Conservation (phyloP, 2,329 filamentous ascomycete species). For the Emergomyces africanus region DNA sequence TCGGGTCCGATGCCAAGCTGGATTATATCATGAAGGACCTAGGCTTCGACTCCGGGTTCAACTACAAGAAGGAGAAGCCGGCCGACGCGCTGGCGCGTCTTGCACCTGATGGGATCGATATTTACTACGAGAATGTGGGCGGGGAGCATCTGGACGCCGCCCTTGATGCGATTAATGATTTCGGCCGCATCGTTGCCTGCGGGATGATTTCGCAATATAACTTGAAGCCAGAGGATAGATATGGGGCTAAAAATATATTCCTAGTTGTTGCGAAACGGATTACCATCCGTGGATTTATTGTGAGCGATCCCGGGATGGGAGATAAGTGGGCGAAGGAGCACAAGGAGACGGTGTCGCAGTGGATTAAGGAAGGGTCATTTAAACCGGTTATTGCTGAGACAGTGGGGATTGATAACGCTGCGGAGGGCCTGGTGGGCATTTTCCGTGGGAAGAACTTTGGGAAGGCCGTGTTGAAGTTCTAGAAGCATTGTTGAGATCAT, state of each 20-base stretch:
- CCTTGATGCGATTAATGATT: slow-evolving; percentile 48
- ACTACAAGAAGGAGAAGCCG: slow-evolving; percentile 75
- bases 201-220: slow-evolving; percentile 73
- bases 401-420: slow-evolving; percentile 63
- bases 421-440: slow-evolving; percentile 62
- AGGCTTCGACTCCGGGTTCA: slow-evolving; percentile 62
- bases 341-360: slow-evolving; percentile 60
- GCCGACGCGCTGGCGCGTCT: slow-evolving; percentile 54
- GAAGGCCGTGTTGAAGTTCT: slow-evolving; percentile 65
- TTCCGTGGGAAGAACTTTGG: slow-evolving; percentile 71
- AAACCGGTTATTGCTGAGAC: slow-evolving; percentile 57
- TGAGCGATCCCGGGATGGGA: slow-evolving; percentile 51
- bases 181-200: slow-evolving; percentile 53
- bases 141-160: slow-evolving; percentile 61
- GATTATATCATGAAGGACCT: slow-evolving; percentile 59
- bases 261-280: slow-evolving; percentile 55
- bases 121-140: slow-evolving; percentile 73
- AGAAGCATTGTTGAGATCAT: slow-evolving; percentile 21
- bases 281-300: slow-evolving; percentile 61
- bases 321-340: slow-evolving; percentile 56
- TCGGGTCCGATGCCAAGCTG: slow-evolving; percentile 68
- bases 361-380: slow-evolving; percentile 63
- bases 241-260: slow-evolving; percentile 55
- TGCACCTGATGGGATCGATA: slow-evolving; percentile 66
- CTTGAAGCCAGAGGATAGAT: slow-evolving; percentile 40